phyloP scores from a whole-genome alignment of 257 asterid genomes.

The Scutellaria galericulata region DNA sequence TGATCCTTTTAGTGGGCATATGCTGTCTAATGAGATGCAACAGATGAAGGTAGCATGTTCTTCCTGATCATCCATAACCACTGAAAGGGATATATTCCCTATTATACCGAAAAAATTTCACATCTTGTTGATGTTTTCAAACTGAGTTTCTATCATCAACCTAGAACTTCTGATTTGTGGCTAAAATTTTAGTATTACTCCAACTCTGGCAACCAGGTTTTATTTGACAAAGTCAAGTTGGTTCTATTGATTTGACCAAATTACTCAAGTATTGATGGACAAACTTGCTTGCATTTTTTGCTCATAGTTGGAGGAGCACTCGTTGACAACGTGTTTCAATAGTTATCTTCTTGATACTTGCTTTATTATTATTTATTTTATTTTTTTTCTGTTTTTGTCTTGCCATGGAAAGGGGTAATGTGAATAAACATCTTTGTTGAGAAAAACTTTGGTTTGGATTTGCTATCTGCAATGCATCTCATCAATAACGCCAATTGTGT shows the following conservation, averaged over 20 bases:
- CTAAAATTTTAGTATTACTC: conserved; percentile 16
- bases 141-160: conserved; percentile 7
- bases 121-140: conserved; percentile 7
- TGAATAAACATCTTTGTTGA: conserved; percentile 1
- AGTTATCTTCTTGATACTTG: background rate
- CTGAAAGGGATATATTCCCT: background rate
- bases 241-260: conserved; percentile 12
- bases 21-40: conserved; percentile 42
- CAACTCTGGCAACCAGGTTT: background rate
- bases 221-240: conserved; percentile 4
- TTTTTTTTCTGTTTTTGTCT: conserved; percentile 1
- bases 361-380: background rate
- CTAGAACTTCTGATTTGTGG: background rate
- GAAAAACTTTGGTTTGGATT: conserved; percentile 2
- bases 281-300: background rate
- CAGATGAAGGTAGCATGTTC: conserved; percentile 48
- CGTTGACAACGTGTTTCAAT: background rate
- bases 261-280: background rate
- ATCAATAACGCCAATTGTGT: conserved; percentile 23
- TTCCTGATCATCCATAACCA: conserved; percentile 26
- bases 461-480: conserved; percentile 23
- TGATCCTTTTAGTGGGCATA: conserved; percentile 40
- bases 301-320: conserved; percentile 3
- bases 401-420: conserved; percentile 1
- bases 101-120: conserved; percentile 16